Evolutionary conservation across 306 rosid genomes (phyloP).

Genomic region (Cucurbita maxima): DNA sequence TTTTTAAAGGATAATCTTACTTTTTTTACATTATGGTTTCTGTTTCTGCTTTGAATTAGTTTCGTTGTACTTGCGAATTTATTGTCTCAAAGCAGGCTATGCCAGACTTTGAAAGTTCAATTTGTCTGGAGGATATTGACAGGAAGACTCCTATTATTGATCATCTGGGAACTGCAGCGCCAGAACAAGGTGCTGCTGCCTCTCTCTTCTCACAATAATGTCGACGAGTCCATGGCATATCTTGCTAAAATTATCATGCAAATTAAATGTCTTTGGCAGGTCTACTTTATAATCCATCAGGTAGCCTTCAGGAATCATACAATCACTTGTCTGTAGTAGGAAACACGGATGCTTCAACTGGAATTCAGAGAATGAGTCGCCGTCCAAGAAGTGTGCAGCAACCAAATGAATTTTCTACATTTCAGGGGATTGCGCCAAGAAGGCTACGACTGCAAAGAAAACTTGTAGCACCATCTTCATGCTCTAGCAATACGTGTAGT

Average conservation of each 20-base stretch:
- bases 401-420: background rate
- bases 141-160: conserved; percentile 14
- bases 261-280: conserved; percentile 16
- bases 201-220: background rate
- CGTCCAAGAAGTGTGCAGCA: conserved; percentile 12
- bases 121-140: conserved; percentile 12
- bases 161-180: conserved; percentile 8
- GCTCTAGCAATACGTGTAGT: conserved; percentile 3
- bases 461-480: background rate
- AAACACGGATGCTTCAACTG: conserved; percentile 15
- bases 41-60: conserved; percentile 5
- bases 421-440: conserved; percentile 45
- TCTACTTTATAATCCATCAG: conserved; percentile 9
- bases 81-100: conserved; percentile 15
- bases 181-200: conserved; percentile 11
- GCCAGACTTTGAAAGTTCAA: conserved; percentile 12
- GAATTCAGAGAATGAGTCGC: conserved; percentile 29
- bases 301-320: conserved; percentile 17
- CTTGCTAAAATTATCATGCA: conserved; percentile 7
- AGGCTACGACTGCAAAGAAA: conserved; percentile 27
- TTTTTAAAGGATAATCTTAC: background rate
- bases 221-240: background rate
- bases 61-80: background rate
- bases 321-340: conserved; percentile 8
- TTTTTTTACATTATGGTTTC: background rate